These are phyloP conservation scores for Candida ascalaphidarum DNA, from an alignment of 805 yeast genomes.

Conservation along the genomic window DNA sequence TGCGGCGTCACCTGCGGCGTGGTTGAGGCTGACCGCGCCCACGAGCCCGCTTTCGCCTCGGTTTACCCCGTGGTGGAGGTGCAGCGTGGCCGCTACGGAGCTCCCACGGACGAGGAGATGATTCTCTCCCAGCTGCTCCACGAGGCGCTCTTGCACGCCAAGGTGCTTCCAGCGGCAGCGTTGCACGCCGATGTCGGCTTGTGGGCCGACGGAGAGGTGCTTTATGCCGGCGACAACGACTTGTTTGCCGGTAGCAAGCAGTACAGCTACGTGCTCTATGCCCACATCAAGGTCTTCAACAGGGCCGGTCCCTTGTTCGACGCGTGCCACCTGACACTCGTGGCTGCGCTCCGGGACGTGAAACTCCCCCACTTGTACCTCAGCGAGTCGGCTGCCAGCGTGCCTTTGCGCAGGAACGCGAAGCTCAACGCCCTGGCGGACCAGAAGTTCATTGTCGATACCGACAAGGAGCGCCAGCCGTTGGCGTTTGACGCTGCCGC, in stretches of 20 bases:
- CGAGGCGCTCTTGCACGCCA: constrained; percentile 51
- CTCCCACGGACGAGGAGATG: constrained; percentile 84
- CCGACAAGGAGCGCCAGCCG: constrained; percentile 17
- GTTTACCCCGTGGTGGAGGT: constrained; percentile 73
- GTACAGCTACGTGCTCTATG: constrained; percentile 49
- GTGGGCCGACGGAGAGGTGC: no score
- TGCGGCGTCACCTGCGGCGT: constrained; percentile 67
- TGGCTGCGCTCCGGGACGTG: constrained; percentile 52
- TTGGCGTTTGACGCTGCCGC: constrained; percentile 31
- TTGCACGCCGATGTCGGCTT: constrained; percentile 8
- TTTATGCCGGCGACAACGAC: constrained; percentile 8
- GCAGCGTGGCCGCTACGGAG: constrained; percentile 66
- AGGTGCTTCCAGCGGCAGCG: constrained; percentile 30
- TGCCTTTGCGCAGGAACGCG: constrained; percentile 45
- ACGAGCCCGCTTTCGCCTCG: constrained; percentile 16
- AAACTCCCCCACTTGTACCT: constrained; percentile 61
- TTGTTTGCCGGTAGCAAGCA: constrained; percentile 10
- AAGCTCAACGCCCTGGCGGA: constrained; percentile 41
- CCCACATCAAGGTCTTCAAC: constrained; percentile 68
- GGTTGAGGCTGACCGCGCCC: constrained; percentile 39
- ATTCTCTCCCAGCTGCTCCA: constrained; percentile 56
- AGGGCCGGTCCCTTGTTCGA: constrained; percentile 80
- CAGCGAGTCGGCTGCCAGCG: constrained; percentile 43
- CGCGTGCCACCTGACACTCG: constrained; percentile 59
- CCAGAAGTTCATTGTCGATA: constrained; percentile 44